Base-by-base conservation (phyloP, 2,329 filamentous ascomycete species). In the Phyllosticta citrichinensis region DNA sequence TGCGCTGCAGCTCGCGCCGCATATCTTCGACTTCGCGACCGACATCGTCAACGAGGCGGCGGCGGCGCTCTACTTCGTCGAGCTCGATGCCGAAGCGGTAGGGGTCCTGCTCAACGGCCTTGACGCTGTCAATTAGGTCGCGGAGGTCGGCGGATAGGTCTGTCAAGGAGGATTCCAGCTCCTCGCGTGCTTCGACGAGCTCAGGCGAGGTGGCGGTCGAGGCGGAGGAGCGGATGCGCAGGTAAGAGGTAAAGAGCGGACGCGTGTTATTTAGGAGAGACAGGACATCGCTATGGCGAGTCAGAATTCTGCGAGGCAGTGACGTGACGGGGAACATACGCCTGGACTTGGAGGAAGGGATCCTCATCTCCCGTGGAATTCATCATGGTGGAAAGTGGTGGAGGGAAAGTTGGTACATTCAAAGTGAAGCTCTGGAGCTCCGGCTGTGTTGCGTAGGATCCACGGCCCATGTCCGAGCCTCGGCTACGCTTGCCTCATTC, bases 181-280 rank as follows among this genome's bases (percentile, higher is more conserved):
- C 94, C 52, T 75, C 73, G 61, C 84, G 83, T 5, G 84, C 80
- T 76, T 87, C 83, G 53, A 79, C 74, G 19, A 87, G 81, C 72
- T 87, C 84, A 12, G 91, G 91, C 19, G 89, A 92, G 52, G 81
- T 80, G 14, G 86, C 77, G 9, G 84, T 82, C 51, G 86, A 87
- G 62, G 87, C 83, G 25, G 96, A 87, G 54, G 91, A 94, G 70
- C 91, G 90, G 77, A 99, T 99, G 71, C 94, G 93, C 52, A 96
- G 83, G 79, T 96, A 99, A 17, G 92, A 97, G 65, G 89, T 87
- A 80, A 97, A 97, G 62, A 97, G 86, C 58, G 92, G 87, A 10
- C 93, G 87, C 58, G 90, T 88, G 14, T 84, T 85, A 66, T 87
- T 83, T 65, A 99, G 86, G 63, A 95, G 88, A 65, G 86, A 79